Conservation (phyloP, 2,329 filamentous ascomycete species). For the Phoma sp. region DNA sequence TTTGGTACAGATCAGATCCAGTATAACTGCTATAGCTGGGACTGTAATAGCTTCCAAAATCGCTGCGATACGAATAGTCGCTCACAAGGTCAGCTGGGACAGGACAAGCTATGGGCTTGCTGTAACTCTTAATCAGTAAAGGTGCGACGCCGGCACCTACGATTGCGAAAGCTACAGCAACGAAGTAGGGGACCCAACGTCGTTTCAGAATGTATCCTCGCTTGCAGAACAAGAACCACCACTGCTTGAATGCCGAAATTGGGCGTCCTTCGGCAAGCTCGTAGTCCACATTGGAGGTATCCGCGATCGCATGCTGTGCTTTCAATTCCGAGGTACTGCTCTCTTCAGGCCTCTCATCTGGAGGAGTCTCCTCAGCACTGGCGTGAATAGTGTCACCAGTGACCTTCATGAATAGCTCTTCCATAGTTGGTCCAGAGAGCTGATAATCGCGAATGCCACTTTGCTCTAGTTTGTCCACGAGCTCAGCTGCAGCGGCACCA, state of each 20-base stretch:
- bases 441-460: constrained; percentile 74
- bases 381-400: constrained; percentile 65
- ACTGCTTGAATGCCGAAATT: constrained; percentile 72
- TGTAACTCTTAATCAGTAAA: constrained; percentile 69
- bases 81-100: constrained; percentile 26
- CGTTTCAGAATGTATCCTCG: constrained; percentile 74
- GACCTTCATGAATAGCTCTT: constrained; percentile 85
- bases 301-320: constrained; percentile 1
- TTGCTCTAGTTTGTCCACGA: constrained; percentile 71
- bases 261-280: constrained; percentile 68
- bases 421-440: constrained; percentile 84
- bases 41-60: constrained; percentile 16
- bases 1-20: background rate
- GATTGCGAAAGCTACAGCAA: constrained; percentile 77
- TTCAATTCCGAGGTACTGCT: constrained; percentile 21
- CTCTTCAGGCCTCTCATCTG: constrained; percentile 26
- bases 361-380: constrained; percentile 36
- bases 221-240: constrained; percentile 75
- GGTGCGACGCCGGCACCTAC: constrained; percentile 77
- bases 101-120: constrained; percentile 51
- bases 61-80: constrained; percentile 18
- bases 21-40: background rate
- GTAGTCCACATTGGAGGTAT: constrained; percentile 15
- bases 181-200: constrained; percentile 75
- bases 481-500: constrained; percentile 70